phyloP scores from a whole-genome alignment of 1,284 basidiomycete species.

The Austroboletus rostrupii region DNA sequence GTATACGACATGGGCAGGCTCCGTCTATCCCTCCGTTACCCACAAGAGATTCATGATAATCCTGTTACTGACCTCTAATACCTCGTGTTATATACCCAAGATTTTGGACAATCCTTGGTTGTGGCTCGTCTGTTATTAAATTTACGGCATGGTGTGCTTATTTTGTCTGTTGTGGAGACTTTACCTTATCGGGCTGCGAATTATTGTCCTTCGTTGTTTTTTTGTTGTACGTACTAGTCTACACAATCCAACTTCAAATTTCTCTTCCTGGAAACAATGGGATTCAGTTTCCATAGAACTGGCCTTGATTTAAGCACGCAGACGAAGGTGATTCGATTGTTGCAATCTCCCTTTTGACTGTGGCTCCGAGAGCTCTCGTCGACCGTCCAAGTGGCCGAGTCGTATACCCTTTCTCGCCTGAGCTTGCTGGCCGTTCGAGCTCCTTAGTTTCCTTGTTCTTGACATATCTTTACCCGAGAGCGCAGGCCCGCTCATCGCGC shows the following conservation, averaged over 20 bases:
- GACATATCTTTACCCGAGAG: slow-evolving; percentile 4
- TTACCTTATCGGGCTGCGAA: slow-evolving; percentile 15
- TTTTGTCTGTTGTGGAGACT: slow-evolving; percentile 12
- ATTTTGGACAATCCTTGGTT: slow-evolving; percentile 5
- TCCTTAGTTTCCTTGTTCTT: slow-evolving; percentile 1
- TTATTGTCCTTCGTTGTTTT: slow-evolving; percentile 25
- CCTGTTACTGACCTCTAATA: slow-evolving; percentile 16
- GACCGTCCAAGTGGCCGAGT: no score
- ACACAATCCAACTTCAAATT: background rate
- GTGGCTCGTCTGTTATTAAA: background rate
- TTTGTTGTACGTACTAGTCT: slow-evolving; percentile 8
- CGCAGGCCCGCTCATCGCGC: slow-evolving; percentile 25
- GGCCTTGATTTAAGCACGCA: background rate
- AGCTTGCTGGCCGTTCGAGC: slow-evolving; percentile 29
- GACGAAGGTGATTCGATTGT: background rate
- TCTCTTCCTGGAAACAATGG: slow-evolving; percentile 25
- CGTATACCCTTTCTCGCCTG: background rate
- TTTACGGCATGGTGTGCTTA: background rate
- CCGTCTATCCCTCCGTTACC: slow-evolving; percentile 33
- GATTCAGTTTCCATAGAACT: slow-evolving; percentile 25
- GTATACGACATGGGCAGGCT: slow-evolving; percentile 29
- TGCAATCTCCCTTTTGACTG: background rate
- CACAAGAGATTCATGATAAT: slow-evolving; percentile 13
- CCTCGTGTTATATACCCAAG: slow-evolving; percentile 27
- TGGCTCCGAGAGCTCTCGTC: no score